phyloP scores from a whole-genome alignment of 1,139 yeast species.

The Nakaseomyces nivariensis region DNA sequence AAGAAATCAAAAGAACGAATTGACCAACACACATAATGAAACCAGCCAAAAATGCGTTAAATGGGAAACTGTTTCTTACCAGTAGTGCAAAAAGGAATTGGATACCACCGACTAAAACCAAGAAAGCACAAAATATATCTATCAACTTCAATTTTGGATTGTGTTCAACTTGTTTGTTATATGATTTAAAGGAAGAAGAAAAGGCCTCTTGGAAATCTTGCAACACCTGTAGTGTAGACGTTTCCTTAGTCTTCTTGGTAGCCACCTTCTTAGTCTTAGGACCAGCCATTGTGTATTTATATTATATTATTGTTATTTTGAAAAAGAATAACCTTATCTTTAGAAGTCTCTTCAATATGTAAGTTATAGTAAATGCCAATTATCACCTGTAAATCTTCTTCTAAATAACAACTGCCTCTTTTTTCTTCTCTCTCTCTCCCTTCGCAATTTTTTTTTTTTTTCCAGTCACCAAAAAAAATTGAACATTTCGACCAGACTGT shows the following conservation, averaged over 20 bases:
- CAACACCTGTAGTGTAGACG: conserved; percentile 8
- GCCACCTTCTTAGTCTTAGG: background rate
- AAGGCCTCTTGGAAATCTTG: conserved; percentile 43
- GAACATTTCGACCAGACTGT: no score
- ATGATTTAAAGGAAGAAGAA: conserved; percentile 39
- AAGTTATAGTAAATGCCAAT: no score
- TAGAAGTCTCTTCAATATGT: no score
- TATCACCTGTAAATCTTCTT: no score
- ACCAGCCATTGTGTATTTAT: background rate
- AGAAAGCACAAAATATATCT: conserved; percentile 65
- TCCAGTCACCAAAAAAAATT: no score
- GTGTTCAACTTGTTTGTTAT: conserved; percentile 29
- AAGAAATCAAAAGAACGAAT: conserved; percentile 73
- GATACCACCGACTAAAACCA: conserved; percentile 63
- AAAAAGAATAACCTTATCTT: no score
- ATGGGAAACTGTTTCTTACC: conserved; percentile 79
- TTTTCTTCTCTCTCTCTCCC: no score
- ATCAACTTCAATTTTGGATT: conserved; percentile 46
- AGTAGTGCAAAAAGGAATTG: conserved; percentile 71
- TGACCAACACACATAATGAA: conserved; percentile 91
- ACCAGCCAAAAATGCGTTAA: conserved; percentile 93
- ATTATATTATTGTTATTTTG: no score
- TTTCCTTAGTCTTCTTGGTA: background rate
- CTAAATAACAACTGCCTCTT: no score
- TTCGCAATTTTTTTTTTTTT: no score